These are phyloP conservation scores for Globisporangium emineosum DNA, from an alignment of 352 stramenopile genomes.

Conservation along the genomic window DNA sequence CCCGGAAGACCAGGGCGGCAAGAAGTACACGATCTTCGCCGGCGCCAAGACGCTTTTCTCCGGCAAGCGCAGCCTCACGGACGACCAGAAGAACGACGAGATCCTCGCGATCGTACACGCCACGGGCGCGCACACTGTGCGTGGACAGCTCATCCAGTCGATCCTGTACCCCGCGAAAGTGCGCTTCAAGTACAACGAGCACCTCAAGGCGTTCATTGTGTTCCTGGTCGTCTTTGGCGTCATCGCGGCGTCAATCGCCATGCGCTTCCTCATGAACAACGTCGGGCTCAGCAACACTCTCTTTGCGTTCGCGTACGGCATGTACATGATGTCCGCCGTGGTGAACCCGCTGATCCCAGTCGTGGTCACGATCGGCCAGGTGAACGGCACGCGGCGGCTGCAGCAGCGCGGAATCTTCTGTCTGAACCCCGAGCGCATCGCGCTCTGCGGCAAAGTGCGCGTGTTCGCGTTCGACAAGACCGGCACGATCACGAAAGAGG, in stretches of 20 bases:
- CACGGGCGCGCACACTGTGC: conserved; percentile 68
- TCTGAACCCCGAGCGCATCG: conserved; percentile 64
- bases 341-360: conserved; percentile 75
- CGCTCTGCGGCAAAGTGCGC: conserved; percentile 79
- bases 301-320: conserved; percentile 48
- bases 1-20: conserved; percentile 32
- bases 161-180: conserved; percentile 76
- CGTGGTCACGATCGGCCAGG: conserved; percentile 74
- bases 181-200: conserved; percentile 85
- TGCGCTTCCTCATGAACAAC: conserved; percentile 44
- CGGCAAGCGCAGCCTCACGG: conserved; percentile 26
- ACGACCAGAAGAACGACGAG: conserved; percentile 30
- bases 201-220: conserved; percentile 63
- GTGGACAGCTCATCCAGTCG: conserved; percentile 71
- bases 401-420: conserved; percentile 54
- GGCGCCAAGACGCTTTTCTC: conserved; percentile 57
- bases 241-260: conserved; percentile 42
- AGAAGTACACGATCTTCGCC: conserved; percentile 75
- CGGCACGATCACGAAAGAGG: conserved; percentile 82
- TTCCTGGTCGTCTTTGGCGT: conserved; percentile 61
- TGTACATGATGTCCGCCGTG: conserved; percentile 55
- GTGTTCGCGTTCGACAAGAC: conserved; percentile 88
- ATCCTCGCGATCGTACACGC: conserved; percentile 60
- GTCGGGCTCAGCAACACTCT: conserved; percentile 54
- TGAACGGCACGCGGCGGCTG: conserved; percentile 64